Evolutionary conservation across 805 yeast genomes (phyloP).

Genomic region (Nematodospora valgi): DNA sequence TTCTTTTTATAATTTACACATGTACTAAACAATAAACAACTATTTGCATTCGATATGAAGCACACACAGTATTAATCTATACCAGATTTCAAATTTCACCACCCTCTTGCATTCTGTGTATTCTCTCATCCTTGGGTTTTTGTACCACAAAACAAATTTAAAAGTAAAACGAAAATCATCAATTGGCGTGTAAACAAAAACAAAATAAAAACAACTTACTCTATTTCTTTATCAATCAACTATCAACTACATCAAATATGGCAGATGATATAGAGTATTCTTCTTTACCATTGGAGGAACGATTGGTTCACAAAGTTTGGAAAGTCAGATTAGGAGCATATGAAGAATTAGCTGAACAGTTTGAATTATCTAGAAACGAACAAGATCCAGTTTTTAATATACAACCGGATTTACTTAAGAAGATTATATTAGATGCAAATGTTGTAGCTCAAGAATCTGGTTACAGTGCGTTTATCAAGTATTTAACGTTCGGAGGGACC

Average conservation of each 20-base stretch:
- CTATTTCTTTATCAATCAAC: background rate
- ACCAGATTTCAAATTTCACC: background rate
- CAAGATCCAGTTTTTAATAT: conserved; percentile 56
- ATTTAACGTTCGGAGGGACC: conserved; percentile 55
- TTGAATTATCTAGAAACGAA: conserved; percentile 52
- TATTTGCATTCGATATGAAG: too few relatives aligned
- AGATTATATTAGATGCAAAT: conserved; percentile 70
- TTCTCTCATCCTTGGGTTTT: background rate
- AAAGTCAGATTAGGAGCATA: conserved; percentile 82
- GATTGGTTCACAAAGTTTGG: conserved; percentile 74
- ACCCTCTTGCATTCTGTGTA: background rate
- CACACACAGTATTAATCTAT: conserved; percentile 1
- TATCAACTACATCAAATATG: conserved; percentile 13
- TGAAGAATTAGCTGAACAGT: conserved; percentile 54
- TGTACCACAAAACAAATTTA: background rate
- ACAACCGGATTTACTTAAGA: conserved; percentile 54
- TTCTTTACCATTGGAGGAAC: conserved; percentile 60
- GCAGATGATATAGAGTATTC: conserved; percentile 54
- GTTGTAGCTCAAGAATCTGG: conserved; percentile 92
- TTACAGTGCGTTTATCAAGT: conserved; percentile 49
- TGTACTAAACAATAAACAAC: too few relatives aligned
- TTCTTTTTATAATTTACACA: too few relatives aligned
- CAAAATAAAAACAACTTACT: conserved; percentile 1
- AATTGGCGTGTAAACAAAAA: conserved; percentile 4
- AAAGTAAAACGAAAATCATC: too few relatives aligned